Evolutionary conservation across 331 rosid genomes (phyloP).

Genomic region (Dryas integrifolia): DNA sequence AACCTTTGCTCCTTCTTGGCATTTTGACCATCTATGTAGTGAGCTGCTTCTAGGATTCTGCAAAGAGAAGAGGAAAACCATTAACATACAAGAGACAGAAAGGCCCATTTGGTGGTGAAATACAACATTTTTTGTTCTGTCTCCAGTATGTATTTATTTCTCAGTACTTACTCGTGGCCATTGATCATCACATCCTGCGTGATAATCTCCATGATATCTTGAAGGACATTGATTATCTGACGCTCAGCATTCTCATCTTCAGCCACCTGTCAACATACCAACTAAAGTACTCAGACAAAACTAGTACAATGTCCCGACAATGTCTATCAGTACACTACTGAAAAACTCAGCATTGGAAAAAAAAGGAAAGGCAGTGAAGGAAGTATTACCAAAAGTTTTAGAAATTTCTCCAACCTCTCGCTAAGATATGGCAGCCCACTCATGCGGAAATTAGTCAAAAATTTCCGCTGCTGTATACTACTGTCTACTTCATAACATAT

Average conservation of each 20-base stretch:
- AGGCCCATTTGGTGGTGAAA: constrained; percentile 6
- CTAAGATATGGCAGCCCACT: constrained; percentile 76
- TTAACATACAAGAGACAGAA: constrained; percentile 23
- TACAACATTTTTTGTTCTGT: constrained; percentile 2
- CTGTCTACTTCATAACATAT: constrained; percentile 43
- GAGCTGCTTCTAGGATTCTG: constrained; percentile 50
- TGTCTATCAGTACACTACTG: not conserved
- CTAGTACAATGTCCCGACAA: constrained; percentile 13
- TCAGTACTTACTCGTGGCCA: constrained; percentile 58
- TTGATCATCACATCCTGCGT: constrained; percentile 74
- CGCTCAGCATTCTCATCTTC: constrained; percentile 40
- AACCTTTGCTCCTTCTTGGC: constrained; percentile 60
- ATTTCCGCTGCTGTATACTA: constrained; percentile 29
- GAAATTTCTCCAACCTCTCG: constrained; percentile 80
- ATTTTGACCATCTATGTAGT: constrained; percentile 15
- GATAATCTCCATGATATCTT: constrained; percentile 90
- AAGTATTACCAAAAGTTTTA: constrained; percentile 63
- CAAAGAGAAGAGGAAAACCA: constrained; percentile 33
- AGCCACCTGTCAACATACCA: constrained; percentile 46
- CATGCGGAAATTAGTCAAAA: constrained; percentile 69
- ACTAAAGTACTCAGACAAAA: constrained; percentile 22
- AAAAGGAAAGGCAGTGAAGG: constrained; percentile 3
- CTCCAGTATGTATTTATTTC: constrained; percentile 13
- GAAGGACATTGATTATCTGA: constrained; percentile 79
- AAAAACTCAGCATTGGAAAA: constrained; percentile 16